Base-by-base conservation (phyloP, 306 rosid species). In the Rosa persica region DNA sequence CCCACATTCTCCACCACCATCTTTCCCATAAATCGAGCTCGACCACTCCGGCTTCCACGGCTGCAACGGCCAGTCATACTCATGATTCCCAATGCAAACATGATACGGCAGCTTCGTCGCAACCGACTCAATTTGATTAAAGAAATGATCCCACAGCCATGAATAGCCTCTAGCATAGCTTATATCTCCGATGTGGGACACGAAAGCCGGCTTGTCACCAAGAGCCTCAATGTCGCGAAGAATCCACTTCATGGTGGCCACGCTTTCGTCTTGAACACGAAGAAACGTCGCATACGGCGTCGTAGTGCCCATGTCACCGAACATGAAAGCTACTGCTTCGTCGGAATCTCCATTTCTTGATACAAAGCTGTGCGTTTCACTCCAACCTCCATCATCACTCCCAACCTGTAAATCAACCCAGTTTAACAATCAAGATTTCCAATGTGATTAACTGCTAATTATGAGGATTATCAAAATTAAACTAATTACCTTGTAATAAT, bases 1-100 rank as follows among this genome's bases (percentile, higher is more conserved):
- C 64, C 98, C 98, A 36, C 99, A 95, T 82, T 95, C 99, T 48
- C 99, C 99, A 68, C 99, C 98, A 30, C 99, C 96, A 40, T 95
- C 99, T 76, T 65, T 92, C 73, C 93, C 91, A 36, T 95, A 95
- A 74, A 64, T 77, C 1, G 75, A 40, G 20, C 6, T 10, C 1
- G 99, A 78, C 98, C 98, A 93, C 15, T 85, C 89, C 7, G 98
- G 97, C 78, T 86, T 93, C 89, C 89, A 93, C 5, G 98, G 96
- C 87, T 95, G 98, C 62, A 49, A 71, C 42, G 98, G 94, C 99
- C 99, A 95, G 72, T 93, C 73, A 75, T 93, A 93, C 84, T 88
- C 97, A 40, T 95, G 99, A 79, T 91, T 95, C 20, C 99, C 98
- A 58, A 95, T 89, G 80, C 99, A 93, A 39, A 95, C 99, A 73